Evolutionary conservation across 352 stramenopile species (phyloP), one percentile per base, ranked within the genome.

Genomic region (Pythium periplocum): DNA sequence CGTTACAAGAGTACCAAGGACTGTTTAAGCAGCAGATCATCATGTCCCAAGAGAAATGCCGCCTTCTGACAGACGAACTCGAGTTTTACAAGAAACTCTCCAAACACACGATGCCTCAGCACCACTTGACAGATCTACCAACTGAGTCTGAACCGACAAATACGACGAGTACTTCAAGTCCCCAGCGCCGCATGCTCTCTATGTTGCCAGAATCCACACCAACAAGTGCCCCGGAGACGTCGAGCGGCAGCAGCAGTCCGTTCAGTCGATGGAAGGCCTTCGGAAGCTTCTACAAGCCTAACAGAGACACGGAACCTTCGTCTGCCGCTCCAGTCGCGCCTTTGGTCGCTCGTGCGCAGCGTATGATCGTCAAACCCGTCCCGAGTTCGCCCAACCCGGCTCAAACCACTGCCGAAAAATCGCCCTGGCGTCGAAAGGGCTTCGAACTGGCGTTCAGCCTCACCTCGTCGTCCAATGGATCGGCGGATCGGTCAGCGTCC

Each of bases 11-110:
- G 54, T 91, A 89, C 53, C 81, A 91, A 51, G 73, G 72, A 2
- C 68, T 91, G 11, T 89, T 89, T 62, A 86, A 88, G 64, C 75
- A 87, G 62, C 81, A 91, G 64, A 86, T 89, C 46, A 77, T 87
- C 52, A 85, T 89, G 74, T 89, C 75, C 2, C 78, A 89, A 47
- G 78, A 91, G 58, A 88, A 91, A 38, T 86, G 77, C 34, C 74
- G 80, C 2, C 61, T 89, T 46, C 68, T 91, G 32, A 75, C 76
- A 4, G 80, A 91, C 53, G 81, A 91, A 53, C 76, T 91, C 48
- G 73, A 88, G 47, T 89, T 87, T 47, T 89, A 91, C 72, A 91
- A 89, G 62, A 91, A 87, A 55, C 67, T 90, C 45, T 69, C 77
- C 42, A 85, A 75, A 59, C 43, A 53, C 17, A 49, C 38, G 38